A percentile compares a stretch with the other conserved stretches of the same genome.
These are phyloP conservation scores for Solanum lycopersicoides DNA, from an alignment of 257 asterid species.

Conservation along the genomic window DNA sequence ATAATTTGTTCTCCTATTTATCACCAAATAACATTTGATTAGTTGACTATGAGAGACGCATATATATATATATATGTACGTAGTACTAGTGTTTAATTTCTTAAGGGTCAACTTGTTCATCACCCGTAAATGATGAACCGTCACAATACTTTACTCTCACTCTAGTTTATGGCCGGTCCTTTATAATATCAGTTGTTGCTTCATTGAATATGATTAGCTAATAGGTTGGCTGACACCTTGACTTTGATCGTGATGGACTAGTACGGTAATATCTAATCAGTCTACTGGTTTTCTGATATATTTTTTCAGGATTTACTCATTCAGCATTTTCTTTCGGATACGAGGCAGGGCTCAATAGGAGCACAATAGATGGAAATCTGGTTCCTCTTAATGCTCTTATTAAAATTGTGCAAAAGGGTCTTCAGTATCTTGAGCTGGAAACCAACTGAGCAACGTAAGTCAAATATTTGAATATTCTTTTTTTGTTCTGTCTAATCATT, in stretches of 20 bases:
- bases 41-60: no score
- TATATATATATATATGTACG: no score
- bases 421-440: slow-evolving; percentile 75
- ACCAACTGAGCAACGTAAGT: slow-evolving; percentile 62
- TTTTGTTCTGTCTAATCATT: not conserved
- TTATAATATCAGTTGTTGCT: not conserved
- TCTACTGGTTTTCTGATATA: not conserved
- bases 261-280: not conserved
- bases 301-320: slow-evolving; percentile 70
- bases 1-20: slow-evolving; percentile 15
- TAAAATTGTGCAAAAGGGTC: slow-evolving; percentile 78
- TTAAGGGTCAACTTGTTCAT: slow-evolving; percentile 56
- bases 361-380: slow-evolving; percentile 61
- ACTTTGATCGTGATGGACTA: not conserved
- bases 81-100: not conserved
- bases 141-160: slow-evolving; percentile 64
- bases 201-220: not conserved
- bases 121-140: slow-evolving; percentile 80
- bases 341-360: slow-evolving; percentile 72
- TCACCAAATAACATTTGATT: no score
- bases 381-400: slow-evolving; percentile 90
- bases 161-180: not conserved
- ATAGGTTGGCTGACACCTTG: not conserved
- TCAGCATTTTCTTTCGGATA: slow-evolving; percentile 73
- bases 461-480: not conserved